Evolutionary conservation across 352 stramenopile genomes (phyloP).

Genomic region (Peronospora tabacina): DNA sequence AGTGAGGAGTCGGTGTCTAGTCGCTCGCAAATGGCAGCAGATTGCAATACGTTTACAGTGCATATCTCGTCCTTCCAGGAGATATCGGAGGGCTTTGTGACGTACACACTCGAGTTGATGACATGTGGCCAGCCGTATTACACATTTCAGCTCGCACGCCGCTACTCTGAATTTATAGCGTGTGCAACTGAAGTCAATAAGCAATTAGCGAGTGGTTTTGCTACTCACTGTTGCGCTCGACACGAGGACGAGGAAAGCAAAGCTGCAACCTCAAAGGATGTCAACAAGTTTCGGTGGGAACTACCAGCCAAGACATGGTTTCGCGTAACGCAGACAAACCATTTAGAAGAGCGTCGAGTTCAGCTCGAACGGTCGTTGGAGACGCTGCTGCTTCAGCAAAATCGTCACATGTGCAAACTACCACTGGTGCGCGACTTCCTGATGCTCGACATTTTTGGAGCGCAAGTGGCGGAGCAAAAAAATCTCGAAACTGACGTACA

Average conservation of each 20-base stretch:
- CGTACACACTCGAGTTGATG: slow-evolving; percentile 46
- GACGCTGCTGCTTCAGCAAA: slow-evolving; percentile 35
- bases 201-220: slow-evolving; percentile 24
- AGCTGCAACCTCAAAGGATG: neutral
- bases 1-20: slow-evolving; percentile 9
- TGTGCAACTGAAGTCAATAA: slow-evolving; percentile 42
- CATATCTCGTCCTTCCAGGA: slow-evolving; percentile 54
- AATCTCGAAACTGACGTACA: slow-evolving; percentile 17
- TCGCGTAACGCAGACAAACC: slow-evolving; percentile 46
- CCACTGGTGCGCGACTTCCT: slow-evolving; percentile 66
- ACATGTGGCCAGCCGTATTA: slow-evolving; percentile 31
- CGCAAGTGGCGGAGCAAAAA: slow-evolving; percentile 60
- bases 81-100: slow-evolving; percentile 55
- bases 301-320: slow-evolving; percentile 79
- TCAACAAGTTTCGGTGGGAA: slow-evolving; percentile 38
- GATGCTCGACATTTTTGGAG: slow-evolving; percentile 72
- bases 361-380: slow-evolving; percentile 52
- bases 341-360: slow-evolving; percentile 53
- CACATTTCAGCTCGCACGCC: slow-evolving; percentile 53
- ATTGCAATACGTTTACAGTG: slow-evolving; percentile 42
- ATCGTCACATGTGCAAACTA: slow-evolving; percentile 36
- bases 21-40: slow-evolving; percentile 5
- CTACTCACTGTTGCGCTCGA: slow-evolving; percentile 6
- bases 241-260: slow-evolving; percentile 13
- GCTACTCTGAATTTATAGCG: slow-evolving; percentile 73